phyloP scores from a whole-genome alignment of 2,329 filamentous ascomycete species.

The Paecilomyces dactylethromorphus region DNA sequence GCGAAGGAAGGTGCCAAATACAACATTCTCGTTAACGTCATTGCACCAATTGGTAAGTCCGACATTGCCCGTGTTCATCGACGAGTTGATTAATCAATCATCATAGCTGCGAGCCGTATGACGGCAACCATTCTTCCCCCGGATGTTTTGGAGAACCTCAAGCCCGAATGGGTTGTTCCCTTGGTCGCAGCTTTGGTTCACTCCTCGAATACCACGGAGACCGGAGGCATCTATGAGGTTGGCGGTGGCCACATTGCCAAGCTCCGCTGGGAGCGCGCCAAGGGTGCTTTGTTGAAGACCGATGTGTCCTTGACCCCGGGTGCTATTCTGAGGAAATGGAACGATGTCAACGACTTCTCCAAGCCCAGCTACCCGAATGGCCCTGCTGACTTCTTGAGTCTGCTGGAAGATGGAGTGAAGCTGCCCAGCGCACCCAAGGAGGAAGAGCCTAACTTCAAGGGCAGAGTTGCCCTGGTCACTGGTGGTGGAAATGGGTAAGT shows the following conservation, averaged over 20 bases:
- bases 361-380: conserved; percentile 75
- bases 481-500: conserved; percentile 72
- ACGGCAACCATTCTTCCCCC: conserved; percentile 92
- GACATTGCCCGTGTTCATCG: neutral
- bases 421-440: conserved; percentile 65
- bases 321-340: conserved; percentile 84
- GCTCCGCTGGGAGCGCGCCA: conserved; percentile 88
- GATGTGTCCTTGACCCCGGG: conserved; percentile 83
- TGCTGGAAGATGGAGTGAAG: conserved; percentile 79
- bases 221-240: conserved; percentile 84
- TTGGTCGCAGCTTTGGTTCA: conserved; percentile 84
- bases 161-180: conserved; percentile 92
- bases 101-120: conserved; percentile 79
- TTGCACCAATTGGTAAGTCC: conserved; percentile 67
- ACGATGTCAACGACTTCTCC: conserved; percentile 79
- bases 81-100: conserved; percentile 2
- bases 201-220: conserved; percentile 75
- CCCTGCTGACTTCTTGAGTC: conserved; percentile 77
- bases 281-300: conserved; percentile 80
- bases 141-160: conserved; percentile 77
- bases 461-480: conserved; percentile 79
- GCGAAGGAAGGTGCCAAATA: conserved; percentile 98
- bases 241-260: conserved; percentile 91
- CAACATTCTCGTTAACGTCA: conserved; percentile 92
- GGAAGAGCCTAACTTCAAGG: conserved; percentile 71